phyloP scores from a whole-genome alignment of 139 green algal genomes.

The Coccomyxa sp. region DNA sequence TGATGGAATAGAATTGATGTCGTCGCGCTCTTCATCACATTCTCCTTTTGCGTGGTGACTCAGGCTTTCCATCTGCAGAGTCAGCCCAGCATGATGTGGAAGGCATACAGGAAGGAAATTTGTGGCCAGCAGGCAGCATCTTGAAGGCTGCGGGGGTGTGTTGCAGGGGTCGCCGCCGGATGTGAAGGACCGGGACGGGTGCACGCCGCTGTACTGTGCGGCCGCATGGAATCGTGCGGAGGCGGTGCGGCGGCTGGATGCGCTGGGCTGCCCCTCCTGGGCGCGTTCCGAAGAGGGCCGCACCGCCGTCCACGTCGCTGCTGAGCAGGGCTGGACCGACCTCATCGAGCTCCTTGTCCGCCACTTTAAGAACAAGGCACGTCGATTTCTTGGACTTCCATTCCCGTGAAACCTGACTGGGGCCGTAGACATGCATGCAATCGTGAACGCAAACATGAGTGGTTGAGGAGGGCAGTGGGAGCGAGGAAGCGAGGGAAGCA shows the following conservation, averaged over 20 bases:
- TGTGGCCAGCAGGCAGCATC: neutral
- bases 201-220: conserved; percentile 57
- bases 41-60: neutral
- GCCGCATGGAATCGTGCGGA: conserved; percentile 51
- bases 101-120: neutral
- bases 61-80: neutral
- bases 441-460: too few species aligned
- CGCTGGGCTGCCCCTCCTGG: conserved; percentile 32
- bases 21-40: neutral
- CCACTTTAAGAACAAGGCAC: conserved; percentile 13
- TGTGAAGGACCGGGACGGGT: conserved; percentile 49
- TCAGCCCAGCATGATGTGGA: too few species aligned
- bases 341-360: conserved; percentile 20
- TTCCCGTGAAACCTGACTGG: too few species aligned
- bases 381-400: neutral
- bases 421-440: too few species aligned
- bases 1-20: too few species aligned
- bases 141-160: too few species aligned
- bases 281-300: conserved; percentile 34
- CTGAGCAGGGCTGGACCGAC: conserved; percentile 42
- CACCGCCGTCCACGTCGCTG: conserved; percentile 53
- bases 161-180: conserved; percentile 20
- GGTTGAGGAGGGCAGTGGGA: too few species aligned
- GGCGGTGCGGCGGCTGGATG: conserved; percentile 36
- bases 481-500: neutral